Evolutionary conservation across 441 rosid species (phyloP).

Genomic region (Adansonia rubrostipa): DNA sequence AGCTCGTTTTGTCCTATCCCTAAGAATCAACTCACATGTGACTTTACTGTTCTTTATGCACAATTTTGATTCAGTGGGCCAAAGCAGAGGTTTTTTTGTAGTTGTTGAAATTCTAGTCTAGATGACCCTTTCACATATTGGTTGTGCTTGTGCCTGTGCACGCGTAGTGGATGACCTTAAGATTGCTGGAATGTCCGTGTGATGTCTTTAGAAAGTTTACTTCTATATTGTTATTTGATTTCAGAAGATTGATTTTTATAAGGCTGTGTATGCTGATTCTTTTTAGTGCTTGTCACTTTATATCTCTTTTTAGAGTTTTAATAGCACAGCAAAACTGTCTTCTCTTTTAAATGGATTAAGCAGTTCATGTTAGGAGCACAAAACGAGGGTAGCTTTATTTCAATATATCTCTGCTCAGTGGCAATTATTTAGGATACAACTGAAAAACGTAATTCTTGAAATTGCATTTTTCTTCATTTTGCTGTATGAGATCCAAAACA

Average conservation of each 20-base stretch:
- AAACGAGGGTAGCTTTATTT: not conserved
- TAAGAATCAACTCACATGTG: not conserved
- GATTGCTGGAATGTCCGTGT: not conserved
- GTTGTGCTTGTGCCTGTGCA: not conserved
- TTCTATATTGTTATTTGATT: not conserved
- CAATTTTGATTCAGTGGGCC: slow-evolving; percentile 10
- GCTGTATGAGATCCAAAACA: not conserved
- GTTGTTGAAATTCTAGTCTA: slow-evolving; percentile 3
- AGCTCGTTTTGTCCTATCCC: not conserved
- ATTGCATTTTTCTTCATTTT: slow-evolving; percentile 11
- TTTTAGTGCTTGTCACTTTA: not conserved
- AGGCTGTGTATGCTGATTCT: not conserved
- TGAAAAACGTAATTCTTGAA: not conserved
- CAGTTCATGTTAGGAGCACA: not conserved
- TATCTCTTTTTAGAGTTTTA: not conserved
- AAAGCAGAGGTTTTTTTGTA: not conserved
- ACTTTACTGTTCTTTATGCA: not conserved
- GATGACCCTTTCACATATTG: not conserved
- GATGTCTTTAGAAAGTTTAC: not conserved
- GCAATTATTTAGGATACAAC: not conserved
- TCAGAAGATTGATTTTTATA: not conserved
- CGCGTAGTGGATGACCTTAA: not conserved
- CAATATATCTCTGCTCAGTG: not conserved
- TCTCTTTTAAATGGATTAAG: slow-evolving; percentile 8
- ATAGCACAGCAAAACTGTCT: not conserved